A percentile compares a stretch with the other conserved stretches of the same genome.
Evolutionary conservation across 2,329 filamentous ascomycete genomes (phyloP).

Genomic region (Apiospora pterosperma): DNA sequence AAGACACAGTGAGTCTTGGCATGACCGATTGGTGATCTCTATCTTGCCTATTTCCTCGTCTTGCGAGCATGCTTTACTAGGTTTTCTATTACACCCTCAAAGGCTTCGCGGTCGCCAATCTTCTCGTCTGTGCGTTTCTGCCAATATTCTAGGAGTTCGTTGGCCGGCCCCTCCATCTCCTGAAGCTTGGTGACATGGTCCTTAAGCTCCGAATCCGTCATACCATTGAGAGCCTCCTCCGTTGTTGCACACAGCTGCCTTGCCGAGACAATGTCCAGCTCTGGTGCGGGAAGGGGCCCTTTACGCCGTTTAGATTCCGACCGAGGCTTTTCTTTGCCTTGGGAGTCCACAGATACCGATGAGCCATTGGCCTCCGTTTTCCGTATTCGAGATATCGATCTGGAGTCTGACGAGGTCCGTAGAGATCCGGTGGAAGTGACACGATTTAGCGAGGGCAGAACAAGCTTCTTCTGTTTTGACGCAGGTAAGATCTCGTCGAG

Average conservation of each 20-base stretch:
- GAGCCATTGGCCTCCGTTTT: constrained; percentile 50
- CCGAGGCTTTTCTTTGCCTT: constrained; percentile 45
- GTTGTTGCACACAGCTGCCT: constrained; percentile 80
- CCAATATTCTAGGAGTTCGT: constrained; percentile 84
- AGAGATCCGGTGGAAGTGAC: constrained; percentile 48
- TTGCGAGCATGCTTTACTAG: constrained; percentile 87
- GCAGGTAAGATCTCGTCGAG: constrained; percentile 95
- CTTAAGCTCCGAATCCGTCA: constrained; percentile 74
- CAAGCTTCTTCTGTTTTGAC: constrained; percentile 95
- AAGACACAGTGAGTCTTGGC: not conserved
- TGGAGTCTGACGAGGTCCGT: constrained; percentile 52
- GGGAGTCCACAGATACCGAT: constrained; percentile 56
- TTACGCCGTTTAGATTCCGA: constrained; percentile 39
- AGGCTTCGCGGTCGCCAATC: constrained; percentile 85
- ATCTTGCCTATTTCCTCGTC: constrained; percentile 60
- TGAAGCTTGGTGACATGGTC: constrained; percentile 68
- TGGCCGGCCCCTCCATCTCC: constrained; percentile 66
- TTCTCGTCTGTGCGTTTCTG: constrained; percentile 81
- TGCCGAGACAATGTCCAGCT: constrained; percentile 75
- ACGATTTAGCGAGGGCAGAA: constrained; percentile 69
- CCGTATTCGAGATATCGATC: constrained; percentile 43
- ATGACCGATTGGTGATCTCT: not conserved
- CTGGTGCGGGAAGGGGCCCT: constrained; percentile 66
- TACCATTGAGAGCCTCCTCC: constrained; percentile 73
- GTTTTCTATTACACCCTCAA: constrained; percentile 96